Percentiles rank a stretch among this genome's conserved stretches.
Evolutionary conservation across 2,329 filamentous ascomycete genomes (phyloP).

Genomic region (Aspergillus sp.): DNA sequence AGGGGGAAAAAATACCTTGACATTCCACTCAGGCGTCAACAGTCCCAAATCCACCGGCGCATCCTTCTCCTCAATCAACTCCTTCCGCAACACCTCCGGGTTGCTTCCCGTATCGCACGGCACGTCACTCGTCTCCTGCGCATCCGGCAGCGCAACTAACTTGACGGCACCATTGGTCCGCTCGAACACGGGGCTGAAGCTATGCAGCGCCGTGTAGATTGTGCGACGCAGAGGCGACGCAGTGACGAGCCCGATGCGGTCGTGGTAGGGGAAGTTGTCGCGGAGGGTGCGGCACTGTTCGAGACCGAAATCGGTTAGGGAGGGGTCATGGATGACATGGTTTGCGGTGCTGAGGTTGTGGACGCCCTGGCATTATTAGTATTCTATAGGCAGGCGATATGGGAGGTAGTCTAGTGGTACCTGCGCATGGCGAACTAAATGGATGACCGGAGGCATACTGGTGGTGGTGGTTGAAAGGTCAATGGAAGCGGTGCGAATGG

Average conservation of each 20-base stretch:
- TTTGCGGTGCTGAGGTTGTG: slow-evolving; percentile 70
- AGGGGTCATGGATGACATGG: slow-evolving; percentile 66
- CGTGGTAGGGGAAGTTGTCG: slow-evolving; percentile 56
- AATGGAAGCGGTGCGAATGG: no score
- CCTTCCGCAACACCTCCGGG: slow-evolving; percentile 45
- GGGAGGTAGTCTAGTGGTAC: slow-evolving; percentile 14
- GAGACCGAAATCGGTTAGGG: slow-evolving; percentile 66
- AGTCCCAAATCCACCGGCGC: slow-evolving; percentile 54
- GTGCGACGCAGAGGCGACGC: slow-evolving; percentile 76
- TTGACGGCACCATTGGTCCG: slow-evolving; percentile 33
- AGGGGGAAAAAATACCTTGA: slow-evolving; percentile 43
- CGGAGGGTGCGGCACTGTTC: slow-evolving; percentile 62
- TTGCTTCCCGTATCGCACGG: slow-evolving; percentile 69
- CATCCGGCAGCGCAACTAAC: slow-evolving; percentile 60
- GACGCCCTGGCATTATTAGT: slow-evolving; percentile 49
- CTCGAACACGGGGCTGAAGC: slow-evolving; percentile 54
- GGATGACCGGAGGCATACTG: slow-evolving; percentile 36
- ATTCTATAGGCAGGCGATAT: background rate
- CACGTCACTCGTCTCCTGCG: slow-evolving; percentile 68
- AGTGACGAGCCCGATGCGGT: slow-evolving; percentile 59
- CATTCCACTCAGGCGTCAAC: slow-evolving; percentile 62
- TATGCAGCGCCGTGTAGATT: slow-evolving; percentile 64
- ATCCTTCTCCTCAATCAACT: slow-evolving; percentile 49
- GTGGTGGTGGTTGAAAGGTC: background rate
- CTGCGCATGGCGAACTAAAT: slow-evolving; percentile 41